These are phyloP conservation scores for Ascoidea tarda DNA, from an alignment of 805 yeast species.

Conservation along the genomic window DNA sequence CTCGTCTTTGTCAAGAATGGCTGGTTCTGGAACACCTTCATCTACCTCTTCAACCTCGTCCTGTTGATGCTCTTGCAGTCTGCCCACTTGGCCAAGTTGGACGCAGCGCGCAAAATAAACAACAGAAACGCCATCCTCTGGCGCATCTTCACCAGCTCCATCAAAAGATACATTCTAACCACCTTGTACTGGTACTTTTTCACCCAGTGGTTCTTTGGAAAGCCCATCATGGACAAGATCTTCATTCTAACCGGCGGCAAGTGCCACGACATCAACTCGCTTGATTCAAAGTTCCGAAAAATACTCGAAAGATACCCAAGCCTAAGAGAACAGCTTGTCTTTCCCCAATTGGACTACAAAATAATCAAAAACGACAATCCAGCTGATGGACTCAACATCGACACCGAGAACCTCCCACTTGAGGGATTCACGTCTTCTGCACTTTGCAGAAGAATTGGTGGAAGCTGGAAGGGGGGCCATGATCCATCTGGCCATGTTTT, in stretches of 20 bases:
- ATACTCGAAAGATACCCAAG: conserved; percentile 9
- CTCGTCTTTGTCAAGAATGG: conserved; percentile 72
- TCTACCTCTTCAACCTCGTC: conserved; percentile 16
- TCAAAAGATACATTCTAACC: no score
- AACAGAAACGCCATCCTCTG: conserved; percentile 36
- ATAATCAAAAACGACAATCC: background rate
- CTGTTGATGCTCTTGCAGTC: conserved; percentile 10
- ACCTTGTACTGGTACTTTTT: conserved; percentile 19
- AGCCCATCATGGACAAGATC: conserved; percentile 80
- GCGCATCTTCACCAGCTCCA: conserved; percentile 42
- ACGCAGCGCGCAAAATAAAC: conserved; percentile 1
- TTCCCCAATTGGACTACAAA: background rate
- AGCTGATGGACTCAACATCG: background rate
- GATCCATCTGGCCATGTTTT: conserved; percentile 96
- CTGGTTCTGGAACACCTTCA: conserved; percentile 77
- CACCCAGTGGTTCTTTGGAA: conserved; percentile 78
- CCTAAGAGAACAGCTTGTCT: conserved; percentile 2
- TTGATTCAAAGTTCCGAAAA: conserved; percentile 2
- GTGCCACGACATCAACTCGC: conserved; percentile 28
- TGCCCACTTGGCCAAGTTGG: conserved; percentile 16
- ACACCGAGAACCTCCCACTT: background rate
- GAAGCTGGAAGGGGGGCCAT: conserved; percentile 76
- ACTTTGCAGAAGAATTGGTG: conserved; percentile 41
- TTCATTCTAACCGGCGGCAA: conserved; percentile 74
- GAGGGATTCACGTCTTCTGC: conserved; percentile 18